Evolutionary conservation across 495 filamentous ascomycete genomes (phyloP), one percentile per base, ranked within the genome.

Genomic region (Stereocaulon alpinum): DNA sequence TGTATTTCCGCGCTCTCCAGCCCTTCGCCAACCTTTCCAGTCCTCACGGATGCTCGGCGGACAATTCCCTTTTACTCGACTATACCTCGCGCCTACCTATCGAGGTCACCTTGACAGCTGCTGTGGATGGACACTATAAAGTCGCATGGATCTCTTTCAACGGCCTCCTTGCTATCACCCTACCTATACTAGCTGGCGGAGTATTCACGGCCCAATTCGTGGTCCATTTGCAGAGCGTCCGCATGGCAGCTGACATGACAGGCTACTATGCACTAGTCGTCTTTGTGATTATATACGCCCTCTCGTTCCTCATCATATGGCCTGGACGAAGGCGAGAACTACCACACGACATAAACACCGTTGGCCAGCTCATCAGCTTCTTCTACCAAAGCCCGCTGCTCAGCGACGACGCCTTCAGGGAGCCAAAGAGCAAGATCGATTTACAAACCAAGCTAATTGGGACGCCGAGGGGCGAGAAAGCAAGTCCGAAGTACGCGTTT

Each of bases 181-280:
- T 95, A 37, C 90, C 91, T 12, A 76, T 91, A 56, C 77, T 95
- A 18, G 83, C 79, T 0, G 89, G 89, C 20, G 91, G 89, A 10
- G 69, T 87, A 30, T 94, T 95, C 73, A 85, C 91, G 72, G 85
- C 89, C 0, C 79, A 93, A 55, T 90, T 82, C 59, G 78, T 80
- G 45, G 71, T 76, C 10, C 60, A 72, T 12, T 60, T 70, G 9
- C 68, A 79, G 40, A 67, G 74, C 10, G 78, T 89, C 48, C 82
- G 82, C 58, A 86, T 94, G 67, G 81, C 80, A 44, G 80, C 88
- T 9, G 79, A 85, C 44, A 74, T 87, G 63, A 77, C 87, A 0
- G 85, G 80, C 24, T 91, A 80, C 67, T 81, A 84, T 62, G 76
- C 81, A 1, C 73, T 87, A 12, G 79, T 82, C 62, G 77, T 82